phyloP scores from a whole-genome alignment of 768 basidiomycete genomes.

The Mycena olivaceomarginata region DNA sequence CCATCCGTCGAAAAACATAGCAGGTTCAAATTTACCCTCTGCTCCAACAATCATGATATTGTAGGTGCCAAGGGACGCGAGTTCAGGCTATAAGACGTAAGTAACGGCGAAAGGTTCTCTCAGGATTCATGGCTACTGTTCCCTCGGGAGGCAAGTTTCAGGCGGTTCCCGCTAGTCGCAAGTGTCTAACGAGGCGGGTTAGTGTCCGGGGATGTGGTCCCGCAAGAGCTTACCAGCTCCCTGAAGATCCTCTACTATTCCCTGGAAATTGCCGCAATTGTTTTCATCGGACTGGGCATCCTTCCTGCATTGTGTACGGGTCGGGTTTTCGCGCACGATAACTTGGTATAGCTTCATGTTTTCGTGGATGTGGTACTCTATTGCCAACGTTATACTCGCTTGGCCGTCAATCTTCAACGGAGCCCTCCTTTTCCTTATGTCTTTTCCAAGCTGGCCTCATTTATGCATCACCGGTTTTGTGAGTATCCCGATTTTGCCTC shows the following conservation, averaged over 20 bases:
- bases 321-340: slow-evolving; percentile 19
- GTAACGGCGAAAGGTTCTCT: not conserved
- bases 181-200: not conserved
- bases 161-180: not conserved
- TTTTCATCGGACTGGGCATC: slow-evolving; percentile 17
- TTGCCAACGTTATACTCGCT: slow-evolving; percentile 22
- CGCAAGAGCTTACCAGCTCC: not conserved
- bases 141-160: not conserved
- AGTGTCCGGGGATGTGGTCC: slow-evolving; percentile 7
- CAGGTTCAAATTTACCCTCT: no score
- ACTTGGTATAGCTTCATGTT: slow-evolving; percentile 38
- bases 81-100: not conserved
- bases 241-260: not conserved
- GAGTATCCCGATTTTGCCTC: not conserved
- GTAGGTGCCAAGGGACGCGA: no score
- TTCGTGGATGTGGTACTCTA: slow-evolving; percentile 35
- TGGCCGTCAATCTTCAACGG: slow-evolving; percentile 19
- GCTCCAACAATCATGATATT: no score
- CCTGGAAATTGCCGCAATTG: slow-evolving; percentile 12
- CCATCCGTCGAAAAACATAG: not conserved
- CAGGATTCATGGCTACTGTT: not conserved
- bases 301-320: slow-evolving; percentile 25
- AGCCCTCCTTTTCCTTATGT: slow-evolving; percentile 18
- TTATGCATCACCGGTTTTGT: slow-evolving; percentile 37
- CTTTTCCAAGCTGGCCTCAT: slow-evolving; percentile 28